Percentiles rank a stretch among this genome's conserved stretches.
These are phyloP conservation scores for Schoenoplectus triqueter DNA, from an alignment of 202 grass and related monocot species.

Conservation along the genomic window DNA sequence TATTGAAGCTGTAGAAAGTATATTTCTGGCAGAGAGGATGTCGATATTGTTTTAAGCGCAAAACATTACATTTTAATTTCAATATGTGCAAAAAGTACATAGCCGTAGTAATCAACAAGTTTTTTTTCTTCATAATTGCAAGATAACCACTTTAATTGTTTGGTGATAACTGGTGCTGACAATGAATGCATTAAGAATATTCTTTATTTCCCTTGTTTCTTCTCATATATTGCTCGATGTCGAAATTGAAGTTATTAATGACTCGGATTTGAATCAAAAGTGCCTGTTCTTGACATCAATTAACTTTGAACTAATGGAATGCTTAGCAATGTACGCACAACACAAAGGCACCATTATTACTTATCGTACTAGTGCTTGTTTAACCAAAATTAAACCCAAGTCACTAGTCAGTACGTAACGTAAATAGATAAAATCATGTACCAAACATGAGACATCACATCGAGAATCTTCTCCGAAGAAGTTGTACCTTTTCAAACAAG, in stretches of 20 bases:
- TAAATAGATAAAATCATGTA: conserved; percentile 7
- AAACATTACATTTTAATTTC: background rate
- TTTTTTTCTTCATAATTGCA: background rate
- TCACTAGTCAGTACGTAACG: background rate
- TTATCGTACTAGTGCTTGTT: background rate
- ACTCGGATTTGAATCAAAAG: too few species aligned
- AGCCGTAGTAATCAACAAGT: background rate
- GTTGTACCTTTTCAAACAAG: background rate
- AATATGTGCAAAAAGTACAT: background rate
- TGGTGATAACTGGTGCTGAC: conserved; percentile 29
- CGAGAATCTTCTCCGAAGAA: conserved; percentile 22
- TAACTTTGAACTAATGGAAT: conserved; percentile 11
- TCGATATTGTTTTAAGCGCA: background rate
- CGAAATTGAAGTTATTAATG: background rate
- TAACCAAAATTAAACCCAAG: conserved; percentile 21
- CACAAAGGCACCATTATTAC: background rate
- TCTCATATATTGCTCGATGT: too few species aligned
- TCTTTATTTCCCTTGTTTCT: background rate
- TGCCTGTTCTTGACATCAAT: background rate
- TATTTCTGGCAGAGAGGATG: background rate
- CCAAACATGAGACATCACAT: conserved; percentile 22
- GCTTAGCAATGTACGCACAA: conserved; percentile 25
- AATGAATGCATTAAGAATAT: conserved; percentile 25
- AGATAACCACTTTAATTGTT: background rate
- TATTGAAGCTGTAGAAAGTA: background rate